Evolutionary conservation across 2,329 filamentous ascomycete genomes (phyloP), one percentile per base, ranked within the genome.

Genomic region (Microsporum canis): DNA sequence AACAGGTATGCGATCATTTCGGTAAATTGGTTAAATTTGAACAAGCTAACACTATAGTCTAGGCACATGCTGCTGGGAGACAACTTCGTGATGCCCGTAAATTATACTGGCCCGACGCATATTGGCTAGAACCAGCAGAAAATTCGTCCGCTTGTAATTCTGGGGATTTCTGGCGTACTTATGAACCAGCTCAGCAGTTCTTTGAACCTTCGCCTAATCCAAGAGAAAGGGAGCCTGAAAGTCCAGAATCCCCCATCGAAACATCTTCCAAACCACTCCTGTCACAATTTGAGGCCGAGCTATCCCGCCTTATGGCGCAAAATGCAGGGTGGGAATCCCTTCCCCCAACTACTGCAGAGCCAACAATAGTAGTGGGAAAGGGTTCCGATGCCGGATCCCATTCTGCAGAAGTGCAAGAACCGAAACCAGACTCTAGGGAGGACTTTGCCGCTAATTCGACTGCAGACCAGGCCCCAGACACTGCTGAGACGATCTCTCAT

Each of bases 271-370:
- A 69, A 59, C 67, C 75, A 23, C 68, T 76, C 38, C 64, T 77
- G 27, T 70, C 70, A 49, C 72, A 72, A 12, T 76, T 76, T 47
- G 74, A 76, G 58, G 68, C 66, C 10, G 73, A 76, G 60, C 64
- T 77, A 65, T 69, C 73, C 33, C 72, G 66, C 57, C 66, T 76
- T 3, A 65, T 76, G 58, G 58, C 47, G 29, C 17, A 41, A 55
- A 43, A 45, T 41, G 29, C 34, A 6, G 17, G 14, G 36, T 34
- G 14, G 33, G 51, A 34, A 6, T 34, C 67, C 34, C 43, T 66
- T 14, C 23, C 4, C 10, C 63, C 67, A 7, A 45, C 61, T 31
- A 23, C 61, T 4, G 61, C 47, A 58, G 63, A 27, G 57, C 59
- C 59, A 53, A 39, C 27, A 33, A 12, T n/a, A 8, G 29, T n/a